These are phyloP conservation scores for Vitis rotundifolia DNA, from an alignment of 164 flowering plant species.

Conservation along the genomic window DNA sequence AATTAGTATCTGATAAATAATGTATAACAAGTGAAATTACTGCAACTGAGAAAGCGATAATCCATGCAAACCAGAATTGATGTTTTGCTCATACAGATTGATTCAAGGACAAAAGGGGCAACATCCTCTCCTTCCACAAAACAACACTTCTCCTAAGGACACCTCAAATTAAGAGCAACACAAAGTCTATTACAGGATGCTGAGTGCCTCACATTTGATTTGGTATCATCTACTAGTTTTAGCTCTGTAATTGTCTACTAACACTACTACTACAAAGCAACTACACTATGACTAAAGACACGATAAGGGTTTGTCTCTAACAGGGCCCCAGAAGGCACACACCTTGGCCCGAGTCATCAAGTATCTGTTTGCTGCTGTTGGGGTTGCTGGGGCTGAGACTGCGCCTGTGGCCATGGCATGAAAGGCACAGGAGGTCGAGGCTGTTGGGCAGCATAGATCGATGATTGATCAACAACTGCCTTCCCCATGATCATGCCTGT, in stretches of 20 bases:
- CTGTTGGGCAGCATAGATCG: constrained; percentile 32
- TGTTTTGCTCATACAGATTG: background rate
- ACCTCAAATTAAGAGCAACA: no score
- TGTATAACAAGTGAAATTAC: no score
- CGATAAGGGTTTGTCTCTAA: background rate
- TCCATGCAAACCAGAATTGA: background rate
- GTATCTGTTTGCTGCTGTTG: constrained; percentile 23
- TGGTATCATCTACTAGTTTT: background rate
- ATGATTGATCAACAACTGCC: constrained; percentile 33
- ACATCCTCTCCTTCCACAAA: background rate
- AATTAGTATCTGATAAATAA: no score
- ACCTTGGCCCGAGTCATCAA: background rate
- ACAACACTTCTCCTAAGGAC: no score
- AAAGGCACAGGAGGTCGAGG: constrained; percentile 33
- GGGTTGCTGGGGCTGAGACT: constrained; percentile 14
- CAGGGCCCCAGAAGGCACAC: background rate
- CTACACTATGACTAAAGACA: background rate
- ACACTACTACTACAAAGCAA: background rate
- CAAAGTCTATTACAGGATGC: no score
- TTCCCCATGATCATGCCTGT: constrained; percentile 46
- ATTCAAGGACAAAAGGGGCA: background rate
- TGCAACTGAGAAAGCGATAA: no score
- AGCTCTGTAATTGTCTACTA: background rate
- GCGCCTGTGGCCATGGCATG: constrained; percentile 48
- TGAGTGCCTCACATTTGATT: background rate